phyloP scores from a whole-genome alignment of 1,284 basidiomycete species.

The Rhodofomes roseus region DNA sequence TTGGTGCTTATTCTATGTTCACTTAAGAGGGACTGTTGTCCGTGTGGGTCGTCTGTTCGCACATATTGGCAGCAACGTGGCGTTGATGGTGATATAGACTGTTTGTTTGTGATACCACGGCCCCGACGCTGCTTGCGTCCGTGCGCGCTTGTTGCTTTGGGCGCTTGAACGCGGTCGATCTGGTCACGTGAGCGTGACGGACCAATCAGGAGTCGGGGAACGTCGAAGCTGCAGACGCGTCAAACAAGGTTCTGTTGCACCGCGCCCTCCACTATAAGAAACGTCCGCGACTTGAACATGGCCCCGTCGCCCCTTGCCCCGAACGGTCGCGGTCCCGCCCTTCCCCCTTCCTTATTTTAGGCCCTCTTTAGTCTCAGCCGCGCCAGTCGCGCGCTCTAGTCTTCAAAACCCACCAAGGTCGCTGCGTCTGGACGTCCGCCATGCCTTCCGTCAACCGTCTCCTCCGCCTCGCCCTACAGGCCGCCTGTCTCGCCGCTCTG shows the following conservation, averaged over 20 bases:
- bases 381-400: conserved; percentile 23
- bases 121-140: not conserved
- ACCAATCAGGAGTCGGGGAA: conserved; percentile 14
- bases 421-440: conserved; percentile 11
- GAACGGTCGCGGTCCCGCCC: conserved; percentile 18
- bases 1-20: not conserved
- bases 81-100: too few relatives aligned
- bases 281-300: conserved; percentile 9
- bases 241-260: conserved; percentile 22
- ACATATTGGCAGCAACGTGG: too few relatives aligned
- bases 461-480: conserved; percentile 37
- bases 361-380: conserved; percentile 12
- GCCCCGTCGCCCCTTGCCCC: conserved; percentile 22
- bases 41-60: too few relatives aligned
- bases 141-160: not conserved
- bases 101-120: too few relatives aligned
- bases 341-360: conserved; percentile 19
- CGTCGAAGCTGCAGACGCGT: conserved; percentile 4
- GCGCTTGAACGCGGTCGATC: not conserved
- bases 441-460: conserved; percentile 37
- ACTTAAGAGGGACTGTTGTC: not conserved
- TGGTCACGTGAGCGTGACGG: conserved; percentile 16
- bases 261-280: conserved; percentile 20
- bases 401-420: not conserved
- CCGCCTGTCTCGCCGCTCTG: conserved; percentile 33